These are phyloP conservation scores for Gossypioides kirkii DNA, from an alignment of 345 rosid species.

Conservation along the genomic window DNA sequence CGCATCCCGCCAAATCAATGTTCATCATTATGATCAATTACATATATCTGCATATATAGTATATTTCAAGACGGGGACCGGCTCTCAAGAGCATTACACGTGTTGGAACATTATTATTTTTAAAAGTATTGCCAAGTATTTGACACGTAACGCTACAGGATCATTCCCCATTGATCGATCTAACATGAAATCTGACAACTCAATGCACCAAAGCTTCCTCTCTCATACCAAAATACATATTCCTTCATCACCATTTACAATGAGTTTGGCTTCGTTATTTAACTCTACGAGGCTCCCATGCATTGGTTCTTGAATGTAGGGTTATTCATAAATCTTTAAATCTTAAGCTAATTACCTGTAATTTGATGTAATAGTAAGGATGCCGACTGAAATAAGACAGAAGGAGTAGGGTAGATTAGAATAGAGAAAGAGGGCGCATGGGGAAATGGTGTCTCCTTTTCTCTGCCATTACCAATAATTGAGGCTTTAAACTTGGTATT, in stretches of 20 bases:
- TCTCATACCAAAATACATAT: neutral
- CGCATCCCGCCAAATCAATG: slow-evolving; percentile 19
- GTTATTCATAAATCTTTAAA: neutral
- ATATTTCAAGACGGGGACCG: slow-evolving; percentile 41
- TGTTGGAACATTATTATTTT: slow-evolving; percentile 1
- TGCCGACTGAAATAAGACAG: too few species aligned
- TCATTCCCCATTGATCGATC: slow-evolving; percentile 13
- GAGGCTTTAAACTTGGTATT: slow-evolving; percentile 35
- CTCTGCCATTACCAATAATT: slow-evolving; percentile 37
- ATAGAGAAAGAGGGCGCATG: slow-evolving; percentile 8
- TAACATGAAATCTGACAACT: slow-evolving; percentile 18
- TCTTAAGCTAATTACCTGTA: too few species aligned
- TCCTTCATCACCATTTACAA: neutral
- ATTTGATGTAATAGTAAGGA: too few species aligned
- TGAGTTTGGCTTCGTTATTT: slow-evolving; percentile 13
- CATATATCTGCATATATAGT: neutral
- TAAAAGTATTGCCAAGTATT: neutral
- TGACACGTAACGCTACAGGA: slow-evolving; percentile 23
- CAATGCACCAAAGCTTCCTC: slow-evolving; percentile 9
- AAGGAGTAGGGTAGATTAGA: neutral
- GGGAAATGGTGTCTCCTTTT: slow-evolving; percentile 10
- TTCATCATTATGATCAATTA: neutral
- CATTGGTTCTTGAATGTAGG: neutral
- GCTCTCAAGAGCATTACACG: slow-evolving; percentile 15
- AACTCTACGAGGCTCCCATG: neutral